These are phyloP conservation scores for Thuidium tamariscinum DNA, from an alignment of 225 moss, liverwort and hornwort genomes.

Conservation along the genomic window DNA sequence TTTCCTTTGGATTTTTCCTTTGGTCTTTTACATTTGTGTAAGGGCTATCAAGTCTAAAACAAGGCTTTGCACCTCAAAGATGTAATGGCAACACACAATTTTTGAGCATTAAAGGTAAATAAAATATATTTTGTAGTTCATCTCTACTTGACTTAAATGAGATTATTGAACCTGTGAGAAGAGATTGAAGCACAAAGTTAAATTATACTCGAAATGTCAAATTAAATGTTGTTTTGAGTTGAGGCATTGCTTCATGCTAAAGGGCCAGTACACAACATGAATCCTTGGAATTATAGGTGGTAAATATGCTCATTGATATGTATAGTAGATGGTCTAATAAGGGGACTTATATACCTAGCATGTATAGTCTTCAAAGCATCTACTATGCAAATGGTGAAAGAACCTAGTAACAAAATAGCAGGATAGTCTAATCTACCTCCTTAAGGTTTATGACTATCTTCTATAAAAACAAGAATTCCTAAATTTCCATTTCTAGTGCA, in stretches of 20 bases:
- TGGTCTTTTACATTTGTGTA: not conserved
- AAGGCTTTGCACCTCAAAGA: not conserved
- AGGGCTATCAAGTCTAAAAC: fast-evolving
- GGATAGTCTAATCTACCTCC: fast-evolving
- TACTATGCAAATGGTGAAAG: fast-evolving
- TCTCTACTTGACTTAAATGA: not conserved
- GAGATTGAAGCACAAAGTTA: not conserved
- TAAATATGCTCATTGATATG: fast-evolving
- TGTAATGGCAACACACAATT: not conserved
- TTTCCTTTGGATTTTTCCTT: not conserved
- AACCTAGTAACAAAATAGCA: not conserved
- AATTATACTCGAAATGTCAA: not conserved
- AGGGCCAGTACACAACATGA: fast-evolving
- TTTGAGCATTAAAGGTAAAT: not conserved
- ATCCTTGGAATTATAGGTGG: not conserved
- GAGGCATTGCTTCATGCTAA: not conserved
- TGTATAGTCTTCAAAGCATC: fast-evolving
- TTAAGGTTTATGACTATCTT: not conserved
- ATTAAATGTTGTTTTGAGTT: fast-evolving
- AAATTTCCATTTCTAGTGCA: fast-evolving
- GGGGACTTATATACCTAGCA: too few species aligned
- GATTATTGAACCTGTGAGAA: fast-evolving
- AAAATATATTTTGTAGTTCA: too few species aligned
- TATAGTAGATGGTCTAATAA: not conserved
- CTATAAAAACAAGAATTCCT: not conserved